Conservation (phyloP, 176 grass and related monocot species). For the Calamus simplicifolius region DNA sequence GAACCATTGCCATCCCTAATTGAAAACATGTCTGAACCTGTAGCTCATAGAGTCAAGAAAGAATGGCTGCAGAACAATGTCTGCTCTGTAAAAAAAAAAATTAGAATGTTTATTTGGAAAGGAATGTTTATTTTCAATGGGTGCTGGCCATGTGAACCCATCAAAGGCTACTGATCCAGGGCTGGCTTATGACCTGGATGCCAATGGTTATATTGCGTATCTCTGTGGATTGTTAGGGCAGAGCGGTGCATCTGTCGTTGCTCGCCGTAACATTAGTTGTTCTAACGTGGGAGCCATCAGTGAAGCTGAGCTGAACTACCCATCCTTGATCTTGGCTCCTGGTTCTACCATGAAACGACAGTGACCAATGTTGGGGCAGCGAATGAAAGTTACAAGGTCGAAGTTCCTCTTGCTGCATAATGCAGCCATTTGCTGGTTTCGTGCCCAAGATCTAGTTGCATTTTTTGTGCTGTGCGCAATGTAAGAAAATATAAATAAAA, state of each 20-base stretch:
- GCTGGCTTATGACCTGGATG: slow-evolving; percentile 17
- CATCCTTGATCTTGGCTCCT: slow-evolving; percentile 5
- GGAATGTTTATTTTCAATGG: too few species aligned
- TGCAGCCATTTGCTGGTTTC: too few species aligned
- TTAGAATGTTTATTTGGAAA: too few species aligned
- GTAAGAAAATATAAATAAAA: too few species aligned
- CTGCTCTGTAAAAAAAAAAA: too few species aligned
- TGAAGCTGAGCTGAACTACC: slow-evolving; percentile 28
- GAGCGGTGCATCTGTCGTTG: slow-evolving; percentile 39
- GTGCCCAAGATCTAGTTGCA: too few species aligned
- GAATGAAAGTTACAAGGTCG: not conserved
- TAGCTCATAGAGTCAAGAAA: too few species aligned
- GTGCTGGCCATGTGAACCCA: too few species aligned
- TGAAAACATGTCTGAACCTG: too few species aligned
- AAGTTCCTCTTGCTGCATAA: not conserved
- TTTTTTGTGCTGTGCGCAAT: too few species aligned
- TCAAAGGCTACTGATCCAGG: not conserved
- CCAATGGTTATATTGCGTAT: slow-evolving; percentile 10
- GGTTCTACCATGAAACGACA: slow-evolving; percentile 8
- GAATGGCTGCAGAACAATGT: too few species aligned
- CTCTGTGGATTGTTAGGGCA: slow-evolving; percentile 39
- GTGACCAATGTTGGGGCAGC: slow-evolving; percentile 25
- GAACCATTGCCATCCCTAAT: too few species aligned
- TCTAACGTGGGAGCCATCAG: slow-evolving; percentile 9
- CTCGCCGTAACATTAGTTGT: slow-evolving; percentile 40